Evolutionary conservation across 306 rosid species (phyloP), one percentile per base, ranked within the genome.

Genomic region (Boehmeria nivea): DNA sequence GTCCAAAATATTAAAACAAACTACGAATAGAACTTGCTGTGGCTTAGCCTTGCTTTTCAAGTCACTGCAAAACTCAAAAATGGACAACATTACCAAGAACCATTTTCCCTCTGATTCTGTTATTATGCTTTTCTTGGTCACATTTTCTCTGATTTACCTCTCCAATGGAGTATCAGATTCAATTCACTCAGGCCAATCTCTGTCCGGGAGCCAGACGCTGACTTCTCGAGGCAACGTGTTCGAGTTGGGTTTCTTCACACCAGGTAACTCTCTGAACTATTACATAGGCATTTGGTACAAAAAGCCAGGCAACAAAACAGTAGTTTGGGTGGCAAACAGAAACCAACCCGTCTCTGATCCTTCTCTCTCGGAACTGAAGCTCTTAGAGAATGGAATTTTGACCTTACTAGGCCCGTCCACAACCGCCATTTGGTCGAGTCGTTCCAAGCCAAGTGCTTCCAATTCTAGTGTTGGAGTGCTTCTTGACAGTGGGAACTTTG

Each of bases 231-330:
- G 60, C 1, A 38, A 25, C 42, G 40, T 31, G 14, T 76, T 67
- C 44, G 54, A 59, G 43, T 18, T 72, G 66, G 82, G 81, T 12
- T 67, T 58, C 65, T 68, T 64, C 43, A 20, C 33, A 43, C 66
- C 59, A 33, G 51, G 59, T 53, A 63, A 51, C 34, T 45, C 50
- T 37, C 27, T 14, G 3, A 59, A 46, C 33, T 46, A 68, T 17
- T 72, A 72, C 26, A 12, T 65, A 26, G 79, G 79, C 11, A 77
- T 77, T 18, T 77, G 78, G 82, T 77, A 77, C 55, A 51, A 60
- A 55, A 53, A 25, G 0, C 18, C 44, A 6, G 45, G 37, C 0
- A 10, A 64, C 31, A 60, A 69, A 37, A 64, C 69, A 0, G 66
- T 72, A 11, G 77, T 71, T 5, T 76, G 81, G 81, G 68, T 71